Conservation (phyloP, 2,329 filamentous ascomycete genomes). For the Verticillium klebahnii region DNA sequence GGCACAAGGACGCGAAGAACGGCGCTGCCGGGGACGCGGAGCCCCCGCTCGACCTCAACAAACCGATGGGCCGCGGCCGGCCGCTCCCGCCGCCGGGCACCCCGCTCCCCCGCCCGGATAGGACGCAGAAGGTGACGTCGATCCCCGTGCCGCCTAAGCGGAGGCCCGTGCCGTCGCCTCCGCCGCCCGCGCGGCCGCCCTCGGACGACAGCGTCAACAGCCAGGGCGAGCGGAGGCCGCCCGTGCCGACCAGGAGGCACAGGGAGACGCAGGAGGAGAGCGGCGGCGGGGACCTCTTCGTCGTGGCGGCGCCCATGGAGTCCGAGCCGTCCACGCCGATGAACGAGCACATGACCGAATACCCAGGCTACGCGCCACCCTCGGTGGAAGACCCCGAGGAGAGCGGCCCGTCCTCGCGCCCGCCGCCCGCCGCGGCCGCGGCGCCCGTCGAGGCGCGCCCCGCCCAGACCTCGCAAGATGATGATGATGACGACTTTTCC, state of each 20-base stretch:
- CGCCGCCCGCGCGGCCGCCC: constrained; percentile 10
- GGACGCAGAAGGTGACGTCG: constrained; percentile 51
- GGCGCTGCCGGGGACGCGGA: constrained; percentile 9
- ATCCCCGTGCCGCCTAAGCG: constrained; percentile 54
- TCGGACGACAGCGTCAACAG: constrained; percentile 7
- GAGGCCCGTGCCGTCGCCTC: constrained; percentile 47
- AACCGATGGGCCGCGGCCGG: constrained; percentile 78
- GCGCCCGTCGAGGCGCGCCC: neutral
- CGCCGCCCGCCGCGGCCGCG: neutral
- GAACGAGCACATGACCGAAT: constrained; percentile 20
- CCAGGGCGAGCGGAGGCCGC: constrained; percentile 28
- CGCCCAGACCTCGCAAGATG: neutral
- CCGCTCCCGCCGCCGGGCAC: constrained; percentile 77
- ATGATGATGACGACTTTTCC: constrained; percentile 10
- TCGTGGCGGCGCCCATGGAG: constrained; percentile 61
- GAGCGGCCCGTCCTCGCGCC: constrained; percentile 10
- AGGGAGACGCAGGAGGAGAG: constrained; percentile 24
- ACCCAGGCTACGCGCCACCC: constrained; percentile 19
- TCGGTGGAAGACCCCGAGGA: constrained; percentile 29
- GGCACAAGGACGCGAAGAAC: constrained; percentile 38
- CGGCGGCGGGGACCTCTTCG: constrained; percentile 41
- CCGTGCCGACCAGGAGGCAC: constrained; percentile 42
- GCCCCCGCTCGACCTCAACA: constrained; percentile 39
- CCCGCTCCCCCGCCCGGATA: constrained; percentile 68
- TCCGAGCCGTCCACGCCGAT: constrained; percentile 53